These are phyloP conservation scores for Limtongozyma cylindracea DNA, from an alignment of 805 yeast species.

Conservation along the genomic window DNA sequence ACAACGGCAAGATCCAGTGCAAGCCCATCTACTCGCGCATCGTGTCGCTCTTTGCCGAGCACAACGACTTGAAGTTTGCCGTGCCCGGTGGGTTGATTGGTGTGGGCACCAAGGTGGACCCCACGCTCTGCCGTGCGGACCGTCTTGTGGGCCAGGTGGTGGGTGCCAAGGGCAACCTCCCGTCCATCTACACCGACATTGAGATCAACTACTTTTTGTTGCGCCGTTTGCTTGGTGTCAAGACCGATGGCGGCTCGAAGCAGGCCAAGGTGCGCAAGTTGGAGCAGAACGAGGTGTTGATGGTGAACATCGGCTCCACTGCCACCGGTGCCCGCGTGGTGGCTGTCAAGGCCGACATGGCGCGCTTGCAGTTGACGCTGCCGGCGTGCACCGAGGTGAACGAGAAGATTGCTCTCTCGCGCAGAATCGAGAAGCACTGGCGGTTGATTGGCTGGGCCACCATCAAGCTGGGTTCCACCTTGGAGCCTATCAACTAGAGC, in stretches of 20 bases:
- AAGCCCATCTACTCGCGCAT: slow-evolving; percentile 88
- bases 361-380: slow-evolving; percentile 83
- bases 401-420: slow-evolving; percentile 93
- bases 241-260: slow-evolving; percentile 91
- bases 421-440: slow-evolving; percentile 99
- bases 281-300: slow-evolving; percentile 82
- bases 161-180: slow-evolving; percentile 90
- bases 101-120: slow-evolving; percentile 98
- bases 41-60: slow-evolving; percentile 89
- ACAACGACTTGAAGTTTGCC: slow-evolving; percentile 92
- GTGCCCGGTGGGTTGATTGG: slow-evolving; percentile 99
- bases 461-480: slow-evolving; percentile 76
- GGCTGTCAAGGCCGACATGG: slow-evolving; percentile 98
- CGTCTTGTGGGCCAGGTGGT: slow-evolving; percentile 98
- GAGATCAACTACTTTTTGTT: slow-evolving; percentile 92
- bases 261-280: slow-evolving; percentile 85
- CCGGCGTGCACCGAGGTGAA: slow-evolving; percentile 98
- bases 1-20: slow-evolving; percentile 71
- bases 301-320: slow-evolving; percentile 98
- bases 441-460: slow-evolving; percentile 99
- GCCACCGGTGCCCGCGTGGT: slow-evolving; percentile 98
- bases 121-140: slow-evolving; percentile 97
- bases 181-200: slow-evolving; percentile 88
- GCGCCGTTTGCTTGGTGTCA: slow-evolving; percentile 93
- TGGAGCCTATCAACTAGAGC: slow-evolving; percentile 46